phyloP scores from a whole-genome alignment of 78 protist genomes.

The Pigoraptor vietnamica region DNA sequence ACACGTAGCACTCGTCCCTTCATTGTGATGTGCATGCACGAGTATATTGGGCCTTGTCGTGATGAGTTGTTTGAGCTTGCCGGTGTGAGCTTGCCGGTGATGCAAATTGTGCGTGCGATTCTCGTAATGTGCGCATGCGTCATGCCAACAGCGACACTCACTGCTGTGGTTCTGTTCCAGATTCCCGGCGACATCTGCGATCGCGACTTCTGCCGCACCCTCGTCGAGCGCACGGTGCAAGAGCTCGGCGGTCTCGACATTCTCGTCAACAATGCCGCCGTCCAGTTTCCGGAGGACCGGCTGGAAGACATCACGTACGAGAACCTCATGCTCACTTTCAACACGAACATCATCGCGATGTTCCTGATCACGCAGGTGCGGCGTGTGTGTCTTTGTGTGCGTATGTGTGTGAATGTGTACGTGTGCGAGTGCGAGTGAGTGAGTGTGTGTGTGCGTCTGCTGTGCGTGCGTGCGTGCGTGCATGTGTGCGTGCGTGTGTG shows the following conservation, averaged over 20 bases:
- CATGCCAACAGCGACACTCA: too few species aligned
- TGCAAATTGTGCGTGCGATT: too few species aligned
- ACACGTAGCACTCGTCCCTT: too few species aligned
- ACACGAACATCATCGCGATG: constrained; percentile 10
- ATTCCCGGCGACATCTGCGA: constrained; percentile 7
- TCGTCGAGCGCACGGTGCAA: neutral
- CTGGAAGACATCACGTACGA: constrained; percentile 4
- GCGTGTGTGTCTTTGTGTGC: neutral
- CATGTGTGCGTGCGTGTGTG: neutral
- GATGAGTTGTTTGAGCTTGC: too few species aligned
- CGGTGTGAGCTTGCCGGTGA: too few species aligned
- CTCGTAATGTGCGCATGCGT: too few species aligned
- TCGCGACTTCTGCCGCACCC: neutral
- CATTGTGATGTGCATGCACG: too few species aligned
- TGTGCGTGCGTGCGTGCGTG: neutral
- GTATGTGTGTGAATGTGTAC: neutral
- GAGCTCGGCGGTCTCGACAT: constrained; percentile 3
- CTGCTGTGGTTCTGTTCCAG: too few species aligned
- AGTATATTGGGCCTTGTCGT: too few species aligned
- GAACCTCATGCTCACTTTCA: constrained; percentile 12
- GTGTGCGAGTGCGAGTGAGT: neutral
- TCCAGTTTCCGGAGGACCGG: neutral
- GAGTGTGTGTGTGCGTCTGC: neutral
- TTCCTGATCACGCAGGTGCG: neutral
- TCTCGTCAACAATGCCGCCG: constrained; percentile 23